Conservation (phyloP, 768 basidiomycete genomes). For the Serendipita indica region DNA sequence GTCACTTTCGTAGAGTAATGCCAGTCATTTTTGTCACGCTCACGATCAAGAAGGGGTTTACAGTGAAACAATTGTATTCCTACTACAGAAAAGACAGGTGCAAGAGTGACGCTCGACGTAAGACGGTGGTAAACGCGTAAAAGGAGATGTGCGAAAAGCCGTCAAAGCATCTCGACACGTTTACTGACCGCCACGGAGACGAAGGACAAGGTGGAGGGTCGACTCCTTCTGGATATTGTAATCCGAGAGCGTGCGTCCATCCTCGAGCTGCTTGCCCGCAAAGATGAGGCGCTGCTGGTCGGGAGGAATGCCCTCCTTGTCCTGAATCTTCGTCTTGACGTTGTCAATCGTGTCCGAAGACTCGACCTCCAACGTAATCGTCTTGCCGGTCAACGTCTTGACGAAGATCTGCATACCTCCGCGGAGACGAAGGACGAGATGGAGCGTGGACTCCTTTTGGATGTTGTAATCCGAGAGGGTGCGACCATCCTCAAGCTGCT, state of each 20-base stretch:
- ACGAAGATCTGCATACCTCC: conserved; percentile 20
- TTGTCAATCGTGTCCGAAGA: conserved; percentile 65
- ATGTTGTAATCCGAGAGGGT: conserved; percentile 35
- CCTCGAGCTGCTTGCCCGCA: conserved; percentile 66
- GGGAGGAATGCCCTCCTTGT: conserved; percentile 78
- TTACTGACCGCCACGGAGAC: conserved; percentile 41
- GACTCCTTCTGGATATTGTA: conserved; percentile 66
- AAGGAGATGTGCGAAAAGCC: too few species aligned
- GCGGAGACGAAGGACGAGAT: conserved; percentile 14
- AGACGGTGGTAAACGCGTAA: too few species aligned
- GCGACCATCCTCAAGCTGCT: conserved; percentile 36
- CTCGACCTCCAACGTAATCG: conserved; percentile 42
- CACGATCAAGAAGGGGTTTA: too few species aligned
- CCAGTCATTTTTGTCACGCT: too few species aligned
- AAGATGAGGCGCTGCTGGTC: conserved; percentile 71
- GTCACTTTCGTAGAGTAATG: too few species aligned
- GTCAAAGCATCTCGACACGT: too few species aligned
- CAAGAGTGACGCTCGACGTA: neutral
- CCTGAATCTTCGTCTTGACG: conserved; percentile 80
- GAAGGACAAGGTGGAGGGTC: conserved; percentile 54
- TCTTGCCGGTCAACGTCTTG: conserved; percentile 17
- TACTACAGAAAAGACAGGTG: neutral
- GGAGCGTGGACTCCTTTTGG: conserved; percentile 24
- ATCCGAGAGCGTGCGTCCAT: conserved; percentile 62
- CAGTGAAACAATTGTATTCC: too few species aligned